phyloP scores from a whole-genome alignment of 768 basidiomycete species.

The Calocera cornea region DNA sequence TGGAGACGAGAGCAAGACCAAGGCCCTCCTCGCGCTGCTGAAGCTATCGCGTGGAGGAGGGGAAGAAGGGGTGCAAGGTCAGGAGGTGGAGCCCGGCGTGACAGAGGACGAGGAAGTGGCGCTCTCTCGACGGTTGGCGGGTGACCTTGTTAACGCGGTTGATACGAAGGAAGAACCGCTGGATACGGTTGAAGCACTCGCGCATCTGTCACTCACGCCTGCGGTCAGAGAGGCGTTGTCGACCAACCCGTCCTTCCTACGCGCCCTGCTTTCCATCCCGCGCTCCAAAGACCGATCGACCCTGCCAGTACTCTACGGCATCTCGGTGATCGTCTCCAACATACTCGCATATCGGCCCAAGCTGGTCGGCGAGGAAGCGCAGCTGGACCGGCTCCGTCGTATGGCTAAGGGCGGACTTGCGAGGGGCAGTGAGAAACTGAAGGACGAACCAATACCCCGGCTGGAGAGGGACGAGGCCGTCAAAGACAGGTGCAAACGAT shows the following conservation, averaged over 20 bases:
- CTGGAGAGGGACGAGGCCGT: conserved; percentile 59
- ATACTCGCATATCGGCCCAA: conserved; percentile 55
- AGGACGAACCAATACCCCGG: conserved; percentile 22
- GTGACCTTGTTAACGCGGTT: conserved; percentile 33
- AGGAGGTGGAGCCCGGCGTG: not conserved
- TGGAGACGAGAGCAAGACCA: not conserved
- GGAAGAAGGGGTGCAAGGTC: not conserved
- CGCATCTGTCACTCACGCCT: conserved; percentile 60
- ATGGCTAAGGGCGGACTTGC: conserved; percentile 38
- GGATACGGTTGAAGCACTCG: conserved; percentile 71
- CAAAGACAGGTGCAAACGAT: conserved; percentile 40
- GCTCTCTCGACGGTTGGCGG: conserved; percentile 8
- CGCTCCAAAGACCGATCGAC: conserved; percentile 15
- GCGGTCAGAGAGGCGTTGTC: conserved; percentile 50
- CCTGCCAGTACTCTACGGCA: conserved; percentile 53
- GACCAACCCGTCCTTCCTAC: conserved; percentile 40
- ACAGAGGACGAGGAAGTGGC: conserved; percentile 6
- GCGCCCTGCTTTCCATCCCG: conserved; percentile 38
- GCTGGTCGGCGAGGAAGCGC: conserved; percentile 66
- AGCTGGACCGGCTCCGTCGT: conserved; percentile 61
- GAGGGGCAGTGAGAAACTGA: conserved; percentile 14
- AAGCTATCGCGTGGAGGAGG: conserved; percentile 7
- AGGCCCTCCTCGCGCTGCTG: conserved; percentile 5
- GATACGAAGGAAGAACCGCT: conserved; percentile 38
- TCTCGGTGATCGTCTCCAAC: conserved; percentile 63